phyloP scores from a whole-genome alignment of 2,329 filamentous ascomycete genomes.

The Epichloe baconii region DNA sequence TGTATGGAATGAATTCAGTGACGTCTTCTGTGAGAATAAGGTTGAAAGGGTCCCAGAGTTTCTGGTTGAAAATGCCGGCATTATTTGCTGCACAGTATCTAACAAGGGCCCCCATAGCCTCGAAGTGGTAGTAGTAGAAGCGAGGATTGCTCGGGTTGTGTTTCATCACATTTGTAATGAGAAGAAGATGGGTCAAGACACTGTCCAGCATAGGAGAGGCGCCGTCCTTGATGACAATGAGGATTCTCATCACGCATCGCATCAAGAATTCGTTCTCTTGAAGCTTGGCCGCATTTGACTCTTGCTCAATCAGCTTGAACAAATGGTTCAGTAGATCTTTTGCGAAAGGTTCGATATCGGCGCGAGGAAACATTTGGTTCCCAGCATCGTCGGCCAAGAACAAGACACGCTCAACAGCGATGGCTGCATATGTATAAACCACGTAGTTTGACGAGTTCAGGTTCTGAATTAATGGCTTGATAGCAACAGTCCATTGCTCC shows the following conservation, averaged over 20 bases:
- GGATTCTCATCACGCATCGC: conserved; percentile 94
- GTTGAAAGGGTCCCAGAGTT: conserved; percentile 74
- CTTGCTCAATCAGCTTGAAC: conserved; percentile 81
- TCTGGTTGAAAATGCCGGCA: conserved; percentile 62
- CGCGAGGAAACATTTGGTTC: conserved; percentile 65
- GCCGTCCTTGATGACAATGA: conserved; percentile 84
- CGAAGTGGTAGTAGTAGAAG: conserved; percentile 98
- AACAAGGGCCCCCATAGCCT: conserved; percentile 82
- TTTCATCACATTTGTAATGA: conserved; percentile 83
- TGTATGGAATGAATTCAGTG: conserved; percentile 91
- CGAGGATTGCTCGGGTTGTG: conserved; percentile 92
- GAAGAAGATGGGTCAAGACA: conserved; percentile 72
- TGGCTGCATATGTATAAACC: conserved; percentile 93
- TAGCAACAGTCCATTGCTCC: conserved; percentile 81
- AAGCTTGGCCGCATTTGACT: conserved; percentile 75
- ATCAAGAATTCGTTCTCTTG: conserved; percentile 99
- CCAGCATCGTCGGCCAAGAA: conserved; percentile 67
- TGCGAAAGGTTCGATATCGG: conserved; percentile 66
- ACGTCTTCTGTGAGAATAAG: conserved; percentile 70
- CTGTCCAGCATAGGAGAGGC: conserved; percentile 61
- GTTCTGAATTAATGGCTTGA: conserved; percentile 83
- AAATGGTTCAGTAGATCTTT: conserved; percentile 81
- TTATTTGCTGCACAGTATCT: conserved; percentile 50
- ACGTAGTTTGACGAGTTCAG: conserved; percentile 85
- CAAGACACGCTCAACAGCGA: conserved; percentile 86